phyloP scores from a whole-genome alignment of 1,284 basidiomycete species.

The Takashimella tepidaria region DNA sequence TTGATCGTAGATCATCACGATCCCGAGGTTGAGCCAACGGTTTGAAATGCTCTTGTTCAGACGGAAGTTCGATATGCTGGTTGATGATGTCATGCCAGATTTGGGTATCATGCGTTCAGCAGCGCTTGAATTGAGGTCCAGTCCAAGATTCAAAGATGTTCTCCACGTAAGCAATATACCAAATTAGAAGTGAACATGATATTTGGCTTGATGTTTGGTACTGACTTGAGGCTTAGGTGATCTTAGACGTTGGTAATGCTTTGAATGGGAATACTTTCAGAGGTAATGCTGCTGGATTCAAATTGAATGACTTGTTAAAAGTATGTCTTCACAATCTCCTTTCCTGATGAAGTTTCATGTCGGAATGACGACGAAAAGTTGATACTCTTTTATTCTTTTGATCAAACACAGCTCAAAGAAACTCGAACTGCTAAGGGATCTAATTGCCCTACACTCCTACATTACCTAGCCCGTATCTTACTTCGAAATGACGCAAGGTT shows the following conservation, averaged over 20 bases:
- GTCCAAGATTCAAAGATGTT: conserved; percentile 62
- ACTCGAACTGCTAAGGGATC: conserved; percentile 68
- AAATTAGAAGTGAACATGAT: background rate
- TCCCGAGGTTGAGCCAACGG: conserved; percentile 68
- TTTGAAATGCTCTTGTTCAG: conserved; percentile 78
- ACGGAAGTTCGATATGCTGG: conserved; percentile 69
- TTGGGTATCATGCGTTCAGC: conserved; percentile 70
- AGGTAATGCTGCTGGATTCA: conserved; percentile 77
- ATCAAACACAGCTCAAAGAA: conserved; percentile 68
- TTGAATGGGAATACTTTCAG: conserved; percentile 77
- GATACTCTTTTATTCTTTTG: too few relatives aligned
- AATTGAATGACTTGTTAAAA: conserved; percentile 73
- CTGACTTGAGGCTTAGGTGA: conserved; percentile 55
- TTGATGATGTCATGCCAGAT: conserved; percentile 79
- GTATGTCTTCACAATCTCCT: conserved; percentile 44
- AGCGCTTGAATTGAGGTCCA: conserved; percentile 65
- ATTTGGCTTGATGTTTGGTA: background rate
- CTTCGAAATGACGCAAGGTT: conserved; percentile 62
- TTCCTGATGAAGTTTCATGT: background rate
- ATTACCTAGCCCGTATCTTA: conserved; percentile 75
- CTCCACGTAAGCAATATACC: conserved; percentile 61
- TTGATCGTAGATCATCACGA: conserved; percentile 67
- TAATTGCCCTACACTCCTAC: conserved; percentile 76
- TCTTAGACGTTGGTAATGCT: conserved; percentile 72
- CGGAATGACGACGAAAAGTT: background rate